phyloP scores from a whole-genome alignment of 176 grass and related monocot genomes.

The Raddia guianensis region DNA sequence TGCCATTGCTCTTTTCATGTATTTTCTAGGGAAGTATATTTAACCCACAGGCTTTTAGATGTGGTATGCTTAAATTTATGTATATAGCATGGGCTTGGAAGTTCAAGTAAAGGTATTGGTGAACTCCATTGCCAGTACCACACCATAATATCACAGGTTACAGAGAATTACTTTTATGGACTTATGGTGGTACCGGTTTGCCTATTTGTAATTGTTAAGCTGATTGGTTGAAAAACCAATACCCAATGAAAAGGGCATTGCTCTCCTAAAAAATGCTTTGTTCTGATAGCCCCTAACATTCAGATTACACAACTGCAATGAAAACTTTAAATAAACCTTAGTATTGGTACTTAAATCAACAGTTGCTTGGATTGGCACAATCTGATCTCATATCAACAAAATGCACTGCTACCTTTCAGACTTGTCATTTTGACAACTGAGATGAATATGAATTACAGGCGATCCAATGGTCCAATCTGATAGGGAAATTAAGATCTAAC shows the following conservation, averaged over 20 bases:
- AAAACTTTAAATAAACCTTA: neutral
- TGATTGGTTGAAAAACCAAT: neutral
- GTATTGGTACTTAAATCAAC: neutral
- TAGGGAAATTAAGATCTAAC: neutral
- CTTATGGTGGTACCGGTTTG: slow-evolving; percentile 4
- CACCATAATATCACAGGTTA: slow-evolving; percentile 16
- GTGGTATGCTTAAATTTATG: neutral
- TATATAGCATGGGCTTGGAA: neutral
- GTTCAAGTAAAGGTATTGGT: slow-evolving; percentile 17
- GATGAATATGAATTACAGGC: slow-evolving; percentile 10
- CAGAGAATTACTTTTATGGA: neutral
- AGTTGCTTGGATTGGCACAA: slow-evolving; percentile 14
- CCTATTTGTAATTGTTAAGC: neutral
- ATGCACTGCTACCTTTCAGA: slow-evolving; percentile 2
- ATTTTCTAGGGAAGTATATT: slow-evolving; percentile 4
- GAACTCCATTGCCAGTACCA: slow-evolving; percentile 9
- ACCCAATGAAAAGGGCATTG: neutral
- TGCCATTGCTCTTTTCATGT: slow-evolving; percentile 11
- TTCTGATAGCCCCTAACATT: neutral
- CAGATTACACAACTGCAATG: neutral
- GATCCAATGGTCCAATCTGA: slow-evolving; percentile 17
- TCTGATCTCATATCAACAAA: slow-evolving; percentile 15
- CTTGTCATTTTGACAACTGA: neutral
- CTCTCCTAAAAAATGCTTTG: neutral
- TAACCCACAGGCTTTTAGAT: slow-evolving; percentile 6